Conservation (phyloP, 2,329 filamentous ascomycete genomes). For the Phoma herbarum region DNA sequence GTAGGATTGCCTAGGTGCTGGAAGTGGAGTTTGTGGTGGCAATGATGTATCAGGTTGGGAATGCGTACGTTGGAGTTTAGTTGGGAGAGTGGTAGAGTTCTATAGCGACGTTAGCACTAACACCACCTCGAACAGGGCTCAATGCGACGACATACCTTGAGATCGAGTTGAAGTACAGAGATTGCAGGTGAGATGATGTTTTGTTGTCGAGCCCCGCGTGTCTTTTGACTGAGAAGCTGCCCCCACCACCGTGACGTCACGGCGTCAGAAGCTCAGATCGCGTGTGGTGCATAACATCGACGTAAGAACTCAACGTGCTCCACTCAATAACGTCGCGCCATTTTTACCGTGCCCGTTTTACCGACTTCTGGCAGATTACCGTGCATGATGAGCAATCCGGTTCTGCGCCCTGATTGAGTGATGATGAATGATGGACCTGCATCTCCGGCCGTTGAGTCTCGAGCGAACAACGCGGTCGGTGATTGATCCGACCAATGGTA, state of each 20-base stretch:
- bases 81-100: background rate
- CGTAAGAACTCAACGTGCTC: conserved; percentile 13
- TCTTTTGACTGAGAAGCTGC: conserved; percentile 17
- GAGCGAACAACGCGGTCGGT: background rate
- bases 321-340: conserved; percentile 19
- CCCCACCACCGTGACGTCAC: conserved; percentile 18
- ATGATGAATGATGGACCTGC: conserved; percentile 9
- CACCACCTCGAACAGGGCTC: background rate
- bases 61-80: conserved; percentile 6
- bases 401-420: conserved; percentile 3
- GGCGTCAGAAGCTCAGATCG: conserved; percentile 11
- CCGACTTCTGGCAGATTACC: conserved; percentile 13
- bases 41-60: background rate
- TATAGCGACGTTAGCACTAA: background rate
- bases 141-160: background rate
- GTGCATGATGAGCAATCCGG: conserved; percentile 15
- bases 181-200: conserved; percentile 9
- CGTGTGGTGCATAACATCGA: conserved; percentile 15
- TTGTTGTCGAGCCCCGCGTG: conserved; percentile 12
- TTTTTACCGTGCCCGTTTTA: conserved; percentile 18
- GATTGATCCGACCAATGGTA: conserved; percentile 3
- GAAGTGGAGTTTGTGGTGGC: no score
- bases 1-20: background rate
- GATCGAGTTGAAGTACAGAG: background rate
- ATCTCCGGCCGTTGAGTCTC: background rate